Percentiles rank a stretch among this genome's conserved stretches.
phyloP scores from a whole-genome alignment of 495 filamentous ascomycete genomes.

The Trichoderma erinaceum region DNA sequence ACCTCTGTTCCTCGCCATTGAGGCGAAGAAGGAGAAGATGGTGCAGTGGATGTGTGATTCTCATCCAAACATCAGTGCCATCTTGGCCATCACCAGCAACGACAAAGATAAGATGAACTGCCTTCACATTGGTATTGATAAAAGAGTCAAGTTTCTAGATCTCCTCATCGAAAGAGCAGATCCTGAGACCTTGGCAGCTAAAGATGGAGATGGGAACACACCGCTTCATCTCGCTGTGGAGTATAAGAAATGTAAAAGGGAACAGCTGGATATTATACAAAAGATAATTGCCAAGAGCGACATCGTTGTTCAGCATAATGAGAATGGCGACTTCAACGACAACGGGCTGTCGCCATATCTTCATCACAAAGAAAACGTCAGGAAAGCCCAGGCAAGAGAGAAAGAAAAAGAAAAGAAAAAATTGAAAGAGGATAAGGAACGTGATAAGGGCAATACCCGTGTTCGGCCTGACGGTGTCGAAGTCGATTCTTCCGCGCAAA shows the following conservation, averaged over 20 bases:
- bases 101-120: conserved; percentile 20
- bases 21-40: conserved; percentile 22
- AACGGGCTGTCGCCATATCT: conserved; percentile 24
- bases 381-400: conserved; percentile 8
- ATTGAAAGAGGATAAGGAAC: conserved; percentile 15
- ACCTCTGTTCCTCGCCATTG: conserved; percentile 24
- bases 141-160: conserved; percentile 22
- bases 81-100: conserved; percentile 24
- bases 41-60: conserved; percentile 28
- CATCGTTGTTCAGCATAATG: neutral
- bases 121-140: conserved; percentile 26
- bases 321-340: conserved; percentile 19
- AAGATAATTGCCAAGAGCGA: conserved; percentile 23
- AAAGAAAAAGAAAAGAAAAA: conserved; percentile 14
- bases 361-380: conserved; percentile 20
- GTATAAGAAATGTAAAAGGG: conserved; percentile 22
- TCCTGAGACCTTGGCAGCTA: conserved; percentile 21
- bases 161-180: conserved; percentile 19
- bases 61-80: conserved; percentile 22
- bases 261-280: conserved; percentile 22
- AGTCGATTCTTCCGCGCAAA: neutral
- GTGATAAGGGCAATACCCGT: neutral
- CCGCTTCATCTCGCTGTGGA: conserved; percentile 28
- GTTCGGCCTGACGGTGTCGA: neutral
- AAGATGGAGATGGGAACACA: conserved; percentile 25